A percentile compares a stretch with the other conserved stretches of the same genome.
Conservation (phyloP, 371 early-diverging fungal species). For the Mortierella sp. region DNA sequence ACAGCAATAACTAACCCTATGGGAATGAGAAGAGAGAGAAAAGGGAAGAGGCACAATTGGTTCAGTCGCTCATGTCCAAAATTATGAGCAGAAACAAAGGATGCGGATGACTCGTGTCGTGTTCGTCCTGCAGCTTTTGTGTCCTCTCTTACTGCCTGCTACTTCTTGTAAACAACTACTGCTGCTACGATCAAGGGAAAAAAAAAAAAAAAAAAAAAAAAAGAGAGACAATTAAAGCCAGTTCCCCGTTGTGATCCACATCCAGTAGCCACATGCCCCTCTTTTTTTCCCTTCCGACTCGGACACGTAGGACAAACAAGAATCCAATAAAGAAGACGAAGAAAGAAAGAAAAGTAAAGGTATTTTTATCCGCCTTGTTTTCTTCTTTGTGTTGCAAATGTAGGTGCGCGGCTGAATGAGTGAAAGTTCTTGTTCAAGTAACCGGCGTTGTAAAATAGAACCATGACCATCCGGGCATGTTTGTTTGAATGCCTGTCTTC, state of each 20-base stretch:
- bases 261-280: too few relatives aligned
- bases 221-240: too few relatives aligned
- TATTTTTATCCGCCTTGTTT: not conserved
- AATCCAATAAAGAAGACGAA: not conserved
- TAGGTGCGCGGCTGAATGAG: not conserved
- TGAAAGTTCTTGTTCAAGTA: not conserved
- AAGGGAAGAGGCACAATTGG: not conserved
- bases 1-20: not conserved
- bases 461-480: too few relatives aligned
- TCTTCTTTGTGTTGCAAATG: not conserved
- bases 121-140: not conserved
- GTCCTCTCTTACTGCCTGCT: not conserved
- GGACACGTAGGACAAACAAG: constrained; percentile 2
- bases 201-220: not conserved
- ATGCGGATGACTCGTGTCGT: not conserved
- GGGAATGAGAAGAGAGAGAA: too few relatives aligned
- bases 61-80: not conserved
- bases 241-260: not conserved
- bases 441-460: too few relatives aligned
- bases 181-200: not conserved
- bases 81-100: constrained; percentile 5
- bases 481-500: not conserved
- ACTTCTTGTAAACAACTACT: not conserved
- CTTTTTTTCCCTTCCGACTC: not conserved
- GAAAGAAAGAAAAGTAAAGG: not conserved